Conservation (phyloP, 2,329 filamentous ascomycete genomes). For the Paraconiothyrium sp. region DNA sequence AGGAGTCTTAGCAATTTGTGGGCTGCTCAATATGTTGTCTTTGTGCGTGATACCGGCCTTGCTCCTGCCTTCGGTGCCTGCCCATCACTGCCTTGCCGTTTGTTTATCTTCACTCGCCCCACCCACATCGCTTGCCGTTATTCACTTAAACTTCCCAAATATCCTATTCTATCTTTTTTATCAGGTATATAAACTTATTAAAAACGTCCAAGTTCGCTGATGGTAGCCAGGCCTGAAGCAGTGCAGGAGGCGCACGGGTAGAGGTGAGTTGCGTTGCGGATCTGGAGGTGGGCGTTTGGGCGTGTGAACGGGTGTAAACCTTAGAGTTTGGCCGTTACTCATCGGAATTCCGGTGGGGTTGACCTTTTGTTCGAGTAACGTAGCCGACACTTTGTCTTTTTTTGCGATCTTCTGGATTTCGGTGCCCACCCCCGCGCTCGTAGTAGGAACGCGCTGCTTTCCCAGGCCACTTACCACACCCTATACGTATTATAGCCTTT, state of each 20-base stretch:
- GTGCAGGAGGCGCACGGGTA: background rate
- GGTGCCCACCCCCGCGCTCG: background rate
- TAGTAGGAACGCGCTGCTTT: too few relatives aligned
- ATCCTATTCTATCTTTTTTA: background rate
- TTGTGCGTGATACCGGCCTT: background rate
- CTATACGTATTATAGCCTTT: rapidly evolving
- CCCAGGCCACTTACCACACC: too few relatives aligned
- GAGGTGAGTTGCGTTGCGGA: background rate
- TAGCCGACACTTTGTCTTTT: background rate
- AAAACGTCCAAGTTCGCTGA: background rate
- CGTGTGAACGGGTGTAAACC: background rate
- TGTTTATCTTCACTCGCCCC: background rate
- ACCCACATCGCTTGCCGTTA: background rate
- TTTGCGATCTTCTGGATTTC: background rate
- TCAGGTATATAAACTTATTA: background rate
- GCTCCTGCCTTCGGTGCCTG: background rate
- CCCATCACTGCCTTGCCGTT: background rate
- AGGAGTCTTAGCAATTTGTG: background rate
- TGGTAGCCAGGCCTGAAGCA: background rate
- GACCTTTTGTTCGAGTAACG: constrained; percentile 1
- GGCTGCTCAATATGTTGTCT: background rate
- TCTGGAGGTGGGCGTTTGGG: too few relatives aligned
- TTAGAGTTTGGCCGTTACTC: constrained; percentile 3
- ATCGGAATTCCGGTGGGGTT: background rate
- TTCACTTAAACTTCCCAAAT: background rate